A percentile compares a stretch with the other conserved stretches of the same genome.
These are phyloP conservation scores for Neurospora africana DNA, from an alignment of 495 filamentous ascomycete genomes.

Conservation along the genomic window DNA sequence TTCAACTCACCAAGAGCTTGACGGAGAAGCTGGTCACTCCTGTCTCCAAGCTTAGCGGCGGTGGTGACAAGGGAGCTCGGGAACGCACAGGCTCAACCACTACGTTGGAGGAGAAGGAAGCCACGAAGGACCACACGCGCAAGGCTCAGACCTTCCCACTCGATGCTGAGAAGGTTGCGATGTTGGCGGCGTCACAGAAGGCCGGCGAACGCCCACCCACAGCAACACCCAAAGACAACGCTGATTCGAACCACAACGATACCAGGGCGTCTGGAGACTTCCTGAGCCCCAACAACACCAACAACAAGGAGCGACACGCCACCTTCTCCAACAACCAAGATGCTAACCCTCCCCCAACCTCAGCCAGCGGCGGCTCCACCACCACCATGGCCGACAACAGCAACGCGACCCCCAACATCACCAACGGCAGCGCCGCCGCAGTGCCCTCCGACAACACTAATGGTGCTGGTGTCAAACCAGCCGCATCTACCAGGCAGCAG, in stretches of 20 bases:
- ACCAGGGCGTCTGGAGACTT: conserved; percentile 8
- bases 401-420: not conserved
- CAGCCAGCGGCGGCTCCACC: conserved; percentile 13
- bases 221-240: not conserved
- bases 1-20: conserved; percentile 5
- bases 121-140: not conserved
- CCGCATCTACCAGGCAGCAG: conserved; percentile 27
- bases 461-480: conserved; percentile 4
- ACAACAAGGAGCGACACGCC: conserved; percentile 29
- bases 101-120: conserved; percentile 14
- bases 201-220: not conserved
- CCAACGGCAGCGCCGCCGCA: conserved; percentile 2
- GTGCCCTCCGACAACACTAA: not conserved
- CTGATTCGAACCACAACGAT: conserved; percentile 1
- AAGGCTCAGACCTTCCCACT: not conserved
- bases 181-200: not conserved
- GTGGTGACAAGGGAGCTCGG: not conserved
- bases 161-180: not conserved
- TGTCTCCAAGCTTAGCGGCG: not conserved
- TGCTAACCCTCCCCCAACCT: conserved; percentile 20
- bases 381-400: conserved; percentile 3
- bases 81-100: not conserved
- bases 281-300: not conserved
- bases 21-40: conserved; percentile 9
- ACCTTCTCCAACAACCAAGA: conserved; percentile 33